These are phyloP conservation scores for Pugionium dolabratum DNA, from an alignment of 345 rosid species.

Conservation along the genomic window DNA sequence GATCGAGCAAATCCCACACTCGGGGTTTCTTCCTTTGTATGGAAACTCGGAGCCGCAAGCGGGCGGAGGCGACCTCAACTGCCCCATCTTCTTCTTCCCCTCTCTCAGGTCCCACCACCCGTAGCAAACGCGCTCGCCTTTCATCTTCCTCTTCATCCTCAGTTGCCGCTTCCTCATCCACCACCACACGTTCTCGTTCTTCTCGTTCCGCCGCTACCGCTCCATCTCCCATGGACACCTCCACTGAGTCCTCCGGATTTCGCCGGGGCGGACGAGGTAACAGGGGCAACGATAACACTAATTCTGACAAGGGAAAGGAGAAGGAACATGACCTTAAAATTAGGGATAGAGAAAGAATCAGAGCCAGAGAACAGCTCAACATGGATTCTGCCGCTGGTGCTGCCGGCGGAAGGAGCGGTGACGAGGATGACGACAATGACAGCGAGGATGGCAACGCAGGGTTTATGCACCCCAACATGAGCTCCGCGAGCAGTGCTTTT, in stretches of 20 bases:
- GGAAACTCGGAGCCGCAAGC: conserved; percentile 99
- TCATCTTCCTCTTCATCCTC: conserved; percentile 37
- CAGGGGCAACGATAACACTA: conserved; percentile 1
- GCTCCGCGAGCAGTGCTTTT: conserved; percentile 92
- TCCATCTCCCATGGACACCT: conserved; percentile 68
- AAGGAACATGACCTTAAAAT: conserved; percentile 76
- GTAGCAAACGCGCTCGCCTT: conserved; percentile 75
- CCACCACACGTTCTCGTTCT: conserved; percentile 50
- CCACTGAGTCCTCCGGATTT: conserved; percentile 69
- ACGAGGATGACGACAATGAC: conserved; percentile 78
- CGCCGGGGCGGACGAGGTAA: conserved; percentile 66
- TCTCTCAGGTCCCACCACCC: conserved; percentile 77
- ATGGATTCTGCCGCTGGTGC: conserved; percentile 47
- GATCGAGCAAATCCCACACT: conserved; percentile 46
- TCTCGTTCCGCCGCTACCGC: conserved; percentile 40
- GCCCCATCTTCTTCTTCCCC: conserved; percentile 85
- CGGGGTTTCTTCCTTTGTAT: conserved; percentile 76
- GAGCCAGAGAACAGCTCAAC: conserved; percentile 56
- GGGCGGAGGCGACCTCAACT: conserved; percentile 99
- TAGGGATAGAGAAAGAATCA: conserved; percentile 47
- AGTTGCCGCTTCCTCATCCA: conserved; percentile 28
- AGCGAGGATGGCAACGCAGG: conserved; percentile 88
- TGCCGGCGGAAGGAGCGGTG: conserved; percentile 26
- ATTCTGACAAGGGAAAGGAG: conserved; percentile 87
- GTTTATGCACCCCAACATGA: conserved; percentile 78